A percentile compares a stretch with the other conserved stretches of the same genome.
phyloP scores from a whole-genome alignment of 2,329 filamentous ascomycete species.

The Neonectria punicea region DNA sequence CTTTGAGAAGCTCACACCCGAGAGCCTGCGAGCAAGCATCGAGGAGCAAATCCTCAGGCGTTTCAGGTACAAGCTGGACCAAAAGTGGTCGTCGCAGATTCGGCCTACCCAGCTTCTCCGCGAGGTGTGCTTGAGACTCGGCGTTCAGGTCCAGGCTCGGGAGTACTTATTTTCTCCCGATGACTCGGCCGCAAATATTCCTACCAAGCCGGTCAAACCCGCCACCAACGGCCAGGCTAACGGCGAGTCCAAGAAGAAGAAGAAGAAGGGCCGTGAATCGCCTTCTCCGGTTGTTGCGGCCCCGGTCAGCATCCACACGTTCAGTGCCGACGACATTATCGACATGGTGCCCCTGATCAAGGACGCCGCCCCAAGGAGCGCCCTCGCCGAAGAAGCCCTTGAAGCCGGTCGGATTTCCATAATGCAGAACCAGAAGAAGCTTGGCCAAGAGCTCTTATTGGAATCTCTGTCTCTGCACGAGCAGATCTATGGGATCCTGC shows the following conservation, averaged over 20 bases:
- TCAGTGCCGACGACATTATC: slow-evolving; percentile 85
- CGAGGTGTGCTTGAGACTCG: slow-evolving; percentile 88
- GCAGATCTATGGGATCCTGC: slow-evolving; percentile 97
- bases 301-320: slow-evolving; percentile 59
- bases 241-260: slow-evolving; percentile 69
- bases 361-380: slow-evolving; percentile 90
- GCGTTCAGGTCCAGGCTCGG: slow-evolving; percentile 86
- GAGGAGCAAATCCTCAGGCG: slow-evolving; percentile 76
- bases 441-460: slow-evolving; percentile 94
- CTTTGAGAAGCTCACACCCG: slow-evolving; percentile 83
- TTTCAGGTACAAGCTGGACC: slow-evolving; percentile 79
- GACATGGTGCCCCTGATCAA: slow-evolving; percentile 96
- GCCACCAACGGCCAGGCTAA: slow-evolving; percentile 53
- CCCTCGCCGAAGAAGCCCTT: slow-evolving; percentile 92
- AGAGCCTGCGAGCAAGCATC: slow-evolving; percentile 75
- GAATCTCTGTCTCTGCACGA: slow-evolving; percentile 96
- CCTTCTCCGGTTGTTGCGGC: slow-evolving; percentile 61
- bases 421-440: slow-evolving; percentile 91
- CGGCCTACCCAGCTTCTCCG: slow-evolving; percentile 87
- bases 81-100: slow-evolving; percentile 73
- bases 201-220: slow-evolving; percentile 46
- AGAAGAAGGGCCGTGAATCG: slow-evolving; percentile 66
- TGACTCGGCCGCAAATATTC: slow-evolving; percentile 41
- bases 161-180: slow-evolving; percentile 53
- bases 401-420: slow-evolving; percentile 98